Evolutionary conservation across 257 asterid species (phyloP), one percentile per base, ranked within the genome.

Genomic region (Solanum ossicruentum): DNA sequence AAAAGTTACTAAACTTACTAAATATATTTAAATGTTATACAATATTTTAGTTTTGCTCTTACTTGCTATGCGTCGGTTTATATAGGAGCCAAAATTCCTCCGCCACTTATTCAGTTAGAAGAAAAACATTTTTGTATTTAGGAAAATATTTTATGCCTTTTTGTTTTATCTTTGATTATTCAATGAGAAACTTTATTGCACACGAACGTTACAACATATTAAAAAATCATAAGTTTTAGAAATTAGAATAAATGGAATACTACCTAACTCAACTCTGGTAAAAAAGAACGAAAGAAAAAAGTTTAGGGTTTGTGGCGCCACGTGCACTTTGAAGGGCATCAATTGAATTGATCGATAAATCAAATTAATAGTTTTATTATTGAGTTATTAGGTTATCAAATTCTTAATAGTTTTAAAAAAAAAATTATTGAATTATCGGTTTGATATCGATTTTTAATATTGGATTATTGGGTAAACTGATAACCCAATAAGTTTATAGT

Each of bases 181-280:
- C 11, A n/a, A 6, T 12, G 18, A 26, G 39, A 26, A 63, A 18
- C 41, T 63, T 61, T 63, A 23, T 2, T 12, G 4, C 10, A 63
- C 41, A 63, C 6, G 20, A 63, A 26, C 20, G 20, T 63, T 26
- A 26, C 26, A 23, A 63, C 20, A 63, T 63, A 26, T 63, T 63
- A 23, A 23, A 63, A 63, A 16, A 36, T 67, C 13, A 32, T 16
- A 57, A 16, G 1, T 69, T 36, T 16, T 0, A 1, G 17, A 67
- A 67, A 16, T 3, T 8, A 32, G 49, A 67, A 67, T 32, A 67
- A 57, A 67, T 28, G 73, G 6, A 67, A 36, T 36, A 75, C 3
- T 32, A 72, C 77, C 41, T 85, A 87, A 89, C 91, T 84, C 83
- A 55, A 52, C 85, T 49, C 45, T 49, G 10, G 82, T 49, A 49